Base-by-base conservation (phyloP, 192 early-diverging fungal genomes). In the Gryganskiella cystojenkinii region DNA sequence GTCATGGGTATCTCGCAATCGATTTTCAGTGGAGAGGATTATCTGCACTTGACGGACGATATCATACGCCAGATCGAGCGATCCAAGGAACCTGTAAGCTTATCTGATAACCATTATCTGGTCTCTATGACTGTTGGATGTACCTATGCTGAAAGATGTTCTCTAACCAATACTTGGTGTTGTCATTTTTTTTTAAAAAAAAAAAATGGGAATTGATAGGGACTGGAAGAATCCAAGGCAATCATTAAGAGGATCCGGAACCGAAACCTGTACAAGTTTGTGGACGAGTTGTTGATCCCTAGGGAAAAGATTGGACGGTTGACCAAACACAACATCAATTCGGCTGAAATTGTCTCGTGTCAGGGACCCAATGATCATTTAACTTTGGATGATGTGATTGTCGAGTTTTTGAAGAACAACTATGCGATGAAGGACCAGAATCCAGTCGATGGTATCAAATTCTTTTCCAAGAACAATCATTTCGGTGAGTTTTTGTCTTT, bases 401-500 rank as follows among this genome's bases (percentile, higher is more conserved):
- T 95, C 3, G 83, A 94, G 44, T 87, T 85, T 55, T 51, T 87
- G 9, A 90, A 85, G 24, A 87, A 96, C 22, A 90, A 93, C 69
- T 96, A 93, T 79, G 94, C 93, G n/a, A 92, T 94, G 89, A 87
- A 90, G 56, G 88, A 90, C 49, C 76, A 88, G 30, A 96, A 99
- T 62, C 97, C 97, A 0, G 91, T 98, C 9, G 94, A 98, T 61
- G 76, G 72, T 31, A 85, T 96, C 62, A 82, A 84, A 37, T 98
- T 98, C 63, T 96, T 87, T 80, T 89, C 83, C 27, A 95, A 96
- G 54, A 73, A 70, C 17, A 72, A 80, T 13, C n/a, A 64, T 10
- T 45, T 66, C 45, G 65, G 60, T 58, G 40, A 46, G 22, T 20
- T 14, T 34, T 43, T 22, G 20, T 37, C 53, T 19, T 45, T 30